Evolutionary conservation across 2,329 filamentous ascomycete species (phyloP).

Genomic region (Onygenales sp.): DNA sequence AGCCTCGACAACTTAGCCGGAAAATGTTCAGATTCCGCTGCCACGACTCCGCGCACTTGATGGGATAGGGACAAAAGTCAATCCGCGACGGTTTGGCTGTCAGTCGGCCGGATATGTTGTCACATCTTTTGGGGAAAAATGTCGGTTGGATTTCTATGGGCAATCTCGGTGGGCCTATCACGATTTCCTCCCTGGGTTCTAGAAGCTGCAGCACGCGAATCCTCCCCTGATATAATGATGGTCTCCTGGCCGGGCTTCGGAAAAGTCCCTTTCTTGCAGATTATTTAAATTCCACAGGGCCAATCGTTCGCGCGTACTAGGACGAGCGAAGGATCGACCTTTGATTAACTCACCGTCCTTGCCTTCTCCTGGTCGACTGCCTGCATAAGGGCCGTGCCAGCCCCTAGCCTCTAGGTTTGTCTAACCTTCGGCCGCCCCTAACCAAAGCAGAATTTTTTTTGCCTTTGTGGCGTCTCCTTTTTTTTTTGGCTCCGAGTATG

Average conservation of each 20-base stretch:
- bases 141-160: constrained; percentile 5
- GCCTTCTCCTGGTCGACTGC: background rate
- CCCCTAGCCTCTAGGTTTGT: background rate
- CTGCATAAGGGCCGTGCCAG: background rate
- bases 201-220: constrained; percentile 1
- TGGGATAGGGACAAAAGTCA: background rate
- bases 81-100: background rate
- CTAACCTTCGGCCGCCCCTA: background rate
- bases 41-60: background rate
- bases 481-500: background rate
- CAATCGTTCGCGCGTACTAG: background rate
- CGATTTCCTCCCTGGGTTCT: background rate
- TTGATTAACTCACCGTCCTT: background rate
- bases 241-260: background rate
- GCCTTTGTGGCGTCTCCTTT: background rate
- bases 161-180: constrained; percentile 2
- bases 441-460: background rate
- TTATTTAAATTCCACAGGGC: background rate
- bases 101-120: background rate
- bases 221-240: background rate
- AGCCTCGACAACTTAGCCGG: background rate
- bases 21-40: background rate
- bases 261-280: background rate
- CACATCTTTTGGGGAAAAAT: constrained; percentile 6
- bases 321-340: background rate